phyloP scores from a whole-genome alignment of 1,284 basidiomycete genomes.

The Quambalaria eucalypti region DNA sequence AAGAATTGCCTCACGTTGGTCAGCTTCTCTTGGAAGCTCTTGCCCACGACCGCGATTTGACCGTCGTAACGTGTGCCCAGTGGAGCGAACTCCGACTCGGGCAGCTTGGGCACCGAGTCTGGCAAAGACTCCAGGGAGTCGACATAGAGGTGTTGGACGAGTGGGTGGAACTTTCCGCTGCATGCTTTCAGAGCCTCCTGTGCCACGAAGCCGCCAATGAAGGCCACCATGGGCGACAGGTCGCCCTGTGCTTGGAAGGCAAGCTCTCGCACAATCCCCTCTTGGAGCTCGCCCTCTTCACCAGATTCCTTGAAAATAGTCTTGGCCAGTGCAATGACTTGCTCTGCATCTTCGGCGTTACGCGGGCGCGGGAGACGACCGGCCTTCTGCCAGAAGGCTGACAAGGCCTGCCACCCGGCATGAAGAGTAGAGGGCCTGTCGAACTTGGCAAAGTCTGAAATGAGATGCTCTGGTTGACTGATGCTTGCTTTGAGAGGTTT shows the following conservation, averaged over 20 bases:
- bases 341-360: constrained; percentile 69
- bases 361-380: constrained; percentile 72
- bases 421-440: constrained; percentile 85
- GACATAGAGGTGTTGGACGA: constrained; percentile 91
- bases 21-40: constrained; percentile 84
- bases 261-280: constrained; percentile 68
- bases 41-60: constrained; percentile 93
- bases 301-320: constrained; percentile 55
- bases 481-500: constrained; percentile 87
- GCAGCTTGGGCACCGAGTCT: constrained; percentile 50
- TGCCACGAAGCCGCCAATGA: constrained; percentile 93
- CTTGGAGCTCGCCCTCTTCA: constrained; percentile 64
- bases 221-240: constrained; percentile 80
- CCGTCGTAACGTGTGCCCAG: constrained; percentile 78
- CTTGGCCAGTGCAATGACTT: constrained; percentile 67
- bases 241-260: constrained; percentile 91
- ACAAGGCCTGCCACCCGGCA: constrained; percentile 88
- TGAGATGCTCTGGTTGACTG: constrained; percentile 73
- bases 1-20: constrained; percentile 87
- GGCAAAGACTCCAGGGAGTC: constrained; percentile 81
- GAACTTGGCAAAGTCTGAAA: constrained; percentile 97
- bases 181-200: constrained; percentile 96
- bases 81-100: constrained; percentile 78
- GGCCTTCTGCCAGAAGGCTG: constrained; percentile 64
- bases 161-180: constrained; percentile 96